Percentiles rank a stretch among this genome's conserved stretches.
These are phyloP conservation scores for Flaveria sonorensis DNA, from an alignment of 129 eudicot genomes.

Conservation along the genomic window DNA sequence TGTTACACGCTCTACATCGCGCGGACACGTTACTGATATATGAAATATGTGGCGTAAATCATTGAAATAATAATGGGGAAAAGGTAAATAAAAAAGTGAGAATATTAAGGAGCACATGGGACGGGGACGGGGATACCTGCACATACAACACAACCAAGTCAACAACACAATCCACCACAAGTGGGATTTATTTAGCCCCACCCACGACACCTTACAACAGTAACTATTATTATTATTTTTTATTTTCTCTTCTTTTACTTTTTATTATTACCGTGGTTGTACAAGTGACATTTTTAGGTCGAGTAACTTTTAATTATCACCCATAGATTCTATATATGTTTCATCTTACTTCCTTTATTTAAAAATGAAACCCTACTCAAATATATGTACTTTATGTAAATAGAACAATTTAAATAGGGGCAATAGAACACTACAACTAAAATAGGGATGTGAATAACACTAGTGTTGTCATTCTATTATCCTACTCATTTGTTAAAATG, in stretches of 20 bases:
- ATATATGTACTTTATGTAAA: too few relatives aligned
- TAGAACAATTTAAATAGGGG: too few relatives aligned
- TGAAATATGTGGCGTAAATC: background rate
- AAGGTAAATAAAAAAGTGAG: background rate
- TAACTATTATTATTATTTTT: background rate
- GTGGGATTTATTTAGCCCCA: slow-evolving; percentile 23
- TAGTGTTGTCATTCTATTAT: too few relatives aligned
- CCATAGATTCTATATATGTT: background rate
- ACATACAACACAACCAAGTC: slow-evolving; percentile 1
- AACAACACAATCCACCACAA: slow-evolving; percentile 14
- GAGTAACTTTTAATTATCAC: background rate
- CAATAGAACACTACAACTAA: too few relatives aligned
- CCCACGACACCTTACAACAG: slow-evolving; percentile 24
- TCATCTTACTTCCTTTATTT: background rate
- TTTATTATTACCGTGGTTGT: background rate
- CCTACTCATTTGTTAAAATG: too few relatives aligned
- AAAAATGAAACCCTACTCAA: background rate
- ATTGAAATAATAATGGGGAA: background rate
- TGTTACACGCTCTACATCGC: too few relatives aligned
- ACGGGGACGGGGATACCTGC: background rate
- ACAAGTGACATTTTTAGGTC: background rate
- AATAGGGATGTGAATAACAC: too few relatives aligned
- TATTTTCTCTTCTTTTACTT: background rate
- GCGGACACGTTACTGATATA: too few relatives aligned
- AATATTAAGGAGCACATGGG: slow-evolving; percentile 9